Evolutionary conservation across 1,139 yeast genomes (phyloP).

Genomic region (Geotrichum aggregatum): DNA sequence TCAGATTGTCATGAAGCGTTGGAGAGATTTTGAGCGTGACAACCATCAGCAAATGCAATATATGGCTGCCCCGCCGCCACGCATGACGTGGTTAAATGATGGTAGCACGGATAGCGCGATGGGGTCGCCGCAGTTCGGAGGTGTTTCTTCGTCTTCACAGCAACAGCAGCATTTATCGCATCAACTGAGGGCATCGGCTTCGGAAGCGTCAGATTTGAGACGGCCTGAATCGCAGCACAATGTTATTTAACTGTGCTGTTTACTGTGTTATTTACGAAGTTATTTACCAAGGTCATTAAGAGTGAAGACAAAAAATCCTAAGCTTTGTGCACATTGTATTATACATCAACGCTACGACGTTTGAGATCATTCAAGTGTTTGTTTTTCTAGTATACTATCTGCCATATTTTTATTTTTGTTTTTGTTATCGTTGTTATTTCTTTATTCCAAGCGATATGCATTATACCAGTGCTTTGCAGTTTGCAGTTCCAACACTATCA

Average conservation of each 20-base stretch:
- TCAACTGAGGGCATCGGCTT: background rate
- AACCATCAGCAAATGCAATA: conserved; percentile 15
- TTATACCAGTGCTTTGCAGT: too few species aligned
- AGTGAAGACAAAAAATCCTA: too few species aligned
- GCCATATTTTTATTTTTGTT: too few species aligned
- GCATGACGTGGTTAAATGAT: conserved; percentile 8
- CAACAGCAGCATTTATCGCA: background rate
- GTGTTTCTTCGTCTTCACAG: background rate
- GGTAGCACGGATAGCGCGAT: background rate
- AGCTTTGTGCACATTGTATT: too few species aligned
- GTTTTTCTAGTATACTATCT: too few species aligned
- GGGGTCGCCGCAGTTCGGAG: background rate
- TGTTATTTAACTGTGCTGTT: conserved; percentile 9
- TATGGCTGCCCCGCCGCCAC: conserved; percentile 7
- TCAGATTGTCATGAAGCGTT: conserved; percentile 80
- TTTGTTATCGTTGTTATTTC: too few species aligned
- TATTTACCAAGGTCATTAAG: too few species aligned
- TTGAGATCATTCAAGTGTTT: too few species aligned
- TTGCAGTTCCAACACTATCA: too few species aligned
- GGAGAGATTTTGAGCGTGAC: conserved; percentile 90
- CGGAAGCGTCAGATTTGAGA: conserved; percentile 7
- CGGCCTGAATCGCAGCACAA: conserved; percentile 1
- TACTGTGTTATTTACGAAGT: too few species aligned
- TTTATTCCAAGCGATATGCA: too few species aligned
- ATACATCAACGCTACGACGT: too few species aligned